Base-by-base conservation (phyloP, 2,329 filamentous ascomycete species). In the Pseudogymnoascus sp. region DNA sequence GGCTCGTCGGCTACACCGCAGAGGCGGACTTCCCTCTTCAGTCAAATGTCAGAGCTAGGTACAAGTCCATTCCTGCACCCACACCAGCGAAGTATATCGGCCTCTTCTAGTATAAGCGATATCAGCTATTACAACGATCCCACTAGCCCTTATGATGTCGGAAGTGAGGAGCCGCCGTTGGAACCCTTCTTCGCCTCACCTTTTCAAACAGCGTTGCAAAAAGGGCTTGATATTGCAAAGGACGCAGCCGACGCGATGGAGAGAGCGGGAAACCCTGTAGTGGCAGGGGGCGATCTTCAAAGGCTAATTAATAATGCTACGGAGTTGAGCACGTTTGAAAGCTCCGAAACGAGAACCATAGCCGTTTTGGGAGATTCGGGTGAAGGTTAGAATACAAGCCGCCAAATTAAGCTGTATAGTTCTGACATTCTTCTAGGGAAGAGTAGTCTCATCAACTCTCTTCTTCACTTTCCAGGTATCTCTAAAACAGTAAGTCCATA, bases 371-470 rank as follows among this genome's bases (percentile, higher is more conserved):
- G 39, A 14, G 39, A 43, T 43, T 43, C 39, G 39, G 39, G 39
- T 43, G 39, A 43, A 43, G 39, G 39, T 25, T 14, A 43, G 39
- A 14, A 43, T 43, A 14, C 12, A 5, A 14, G 18, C 39, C 39
- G 2, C 22, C 18, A 25, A 22, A 22, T 20, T 16, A 35, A 30
- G 36, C 7, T 12, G 28, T 14, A 36, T 63, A n/a, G 8, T 18
- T 25, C 58, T 66, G 25, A 67, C 41, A 25, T 57, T 12, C 11
- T 37, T 39, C 11, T 30, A 70, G 71, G 70, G 47, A 70, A 67
- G 64, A 74, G 72, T 58, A 72, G 67, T 61, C 63, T 74, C 3
- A 73, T 74, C 12, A 74, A 74, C 59, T 72, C 71, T n/a, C 65
- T 74, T 0, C 70, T 74, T 2, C 69, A 74, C 54, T 67, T 68